These are phyloP conservation scores for Eimeria acervulina DNA, from an alignment of 169 alveolate species.

Conservation along the genomic window DNA sequence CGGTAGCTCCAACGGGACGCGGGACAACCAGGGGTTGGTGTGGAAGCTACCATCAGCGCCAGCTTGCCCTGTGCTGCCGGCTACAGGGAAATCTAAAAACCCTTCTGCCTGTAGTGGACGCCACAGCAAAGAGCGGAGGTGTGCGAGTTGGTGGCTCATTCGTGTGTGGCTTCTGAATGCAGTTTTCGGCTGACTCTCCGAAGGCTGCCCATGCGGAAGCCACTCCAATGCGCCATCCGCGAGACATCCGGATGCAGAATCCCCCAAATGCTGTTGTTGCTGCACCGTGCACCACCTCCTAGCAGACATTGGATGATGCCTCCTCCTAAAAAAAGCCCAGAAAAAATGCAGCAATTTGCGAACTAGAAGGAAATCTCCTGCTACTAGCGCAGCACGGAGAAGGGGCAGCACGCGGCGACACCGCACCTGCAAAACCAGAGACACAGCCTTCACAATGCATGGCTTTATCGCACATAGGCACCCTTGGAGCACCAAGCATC, in stretches of 20 bases:
- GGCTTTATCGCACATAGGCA: background rate
- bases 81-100: background rate
- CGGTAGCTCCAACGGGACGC: constrained; percentile 39
- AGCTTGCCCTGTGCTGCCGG: background rate
- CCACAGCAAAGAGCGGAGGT: constrained; percentile 52
- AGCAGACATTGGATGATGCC: background rate
- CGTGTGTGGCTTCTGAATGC: background rate
- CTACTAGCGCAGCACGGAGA: constrained; percentile 67
- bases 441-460: background rate
- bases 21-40: constrained; percentile 3
- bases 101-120: constrained; percentile 13
- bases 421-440: constrained; percentile 22
- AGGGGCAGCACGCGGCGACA: constrained; percentile 70
- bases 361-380: constrained; percentile 58
- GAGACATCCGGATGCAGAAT: background rate
- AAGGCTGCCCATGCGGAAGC: background rate
- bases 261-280: background rate
- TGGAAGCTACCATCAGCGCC: background rate
- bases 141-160: background rate
- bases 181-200: background rate
- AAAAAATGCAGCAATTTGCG: constrained; percentile 64
- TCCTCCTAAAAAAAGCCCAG: constrained; percentile 38
- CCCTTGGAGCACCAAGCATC: background rate
- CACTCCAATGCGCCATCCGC: background rate
- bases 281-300: background rate